phyloP scores from a whole-genome alignment of 352 stramenopile genomes.

The Salisapilia sapeloensis region DNA sequence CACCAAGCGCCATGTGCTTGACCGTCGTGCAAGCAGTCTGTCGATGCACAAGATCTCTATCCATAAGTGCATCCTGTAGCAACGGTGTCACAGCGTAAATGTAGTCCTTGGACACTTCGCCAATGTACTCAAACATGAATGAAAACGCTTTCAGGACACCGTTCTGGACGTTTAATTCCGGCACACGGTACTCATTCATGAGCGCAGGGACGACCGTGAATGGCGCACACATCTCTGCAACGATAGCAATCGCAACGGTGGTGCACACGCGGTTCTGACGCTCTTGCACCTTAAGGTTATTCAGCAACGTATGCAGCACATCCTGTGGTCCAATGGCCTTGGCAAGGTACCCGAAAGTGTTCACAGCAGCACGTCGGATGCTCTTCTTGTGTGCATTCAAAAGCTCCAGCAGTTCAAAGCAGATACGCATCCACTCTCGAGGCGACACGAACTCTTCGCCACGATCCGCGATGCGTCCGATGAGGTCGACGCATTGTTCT shows the following conservation, averaged over 20 bases:
- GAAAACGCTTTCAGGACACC: slow-evolving; percentile 98
- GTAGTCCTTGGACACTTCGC: slow-evolving; percentile 99
- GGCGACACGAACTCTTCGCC: slow-evolving; percentile 95
- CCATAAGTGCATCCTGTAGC: slow-evolving; percentile 98
- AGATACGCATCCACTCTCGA: slow-evolving; percentile 99
- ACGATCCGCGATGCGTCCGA: slow-evolving; percentile 96
- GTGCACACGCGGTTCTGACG: slow-evolving; percentile 98
- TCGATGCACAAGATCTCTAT: slow-evolving; percentile 97
- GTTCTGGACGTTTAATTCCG: slow-evolving; percentile 99
- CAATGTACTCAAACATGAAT: slow-evolving; percentile 99
- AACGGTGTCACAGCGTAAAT: slow-evolving; percentile 97
- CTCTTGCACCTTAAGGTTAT: slow-evolving; percentile 99
- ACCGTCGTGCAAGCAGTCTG: slow-evolving; percentile 95
- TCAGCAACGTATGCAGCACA: slow-evolving; percentile 96
- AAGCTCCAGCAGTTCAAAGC: slow-evolving; percentile 99
- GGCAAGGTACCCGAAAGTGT: slow-evolving; percentile 99
- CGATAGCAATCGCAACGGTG: slow-evolving; percentile 98
- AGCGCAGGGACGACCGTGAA: slow-evolving; percentile 98
- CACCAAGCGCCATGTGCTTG: slow-evolving; percentile 95
- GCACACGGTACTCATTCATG: slow-evolving; percentile 99
- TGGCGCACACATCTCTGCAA: slow-evolving; percentile 97
- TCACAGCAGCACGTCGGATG: slow-evolving; percentile 95
- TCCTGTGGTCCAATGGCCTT: slow-evolving; percentile 98
- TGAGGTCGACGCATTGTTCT: slow-evolving; percentile 97
- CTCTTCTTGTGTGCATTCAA: slow-evolving; percentile 98